phyloP scores from a whole-genome alignment of 176 grass and related monocot genomes.

The Bolboschoenus planiculmis region DNA sequence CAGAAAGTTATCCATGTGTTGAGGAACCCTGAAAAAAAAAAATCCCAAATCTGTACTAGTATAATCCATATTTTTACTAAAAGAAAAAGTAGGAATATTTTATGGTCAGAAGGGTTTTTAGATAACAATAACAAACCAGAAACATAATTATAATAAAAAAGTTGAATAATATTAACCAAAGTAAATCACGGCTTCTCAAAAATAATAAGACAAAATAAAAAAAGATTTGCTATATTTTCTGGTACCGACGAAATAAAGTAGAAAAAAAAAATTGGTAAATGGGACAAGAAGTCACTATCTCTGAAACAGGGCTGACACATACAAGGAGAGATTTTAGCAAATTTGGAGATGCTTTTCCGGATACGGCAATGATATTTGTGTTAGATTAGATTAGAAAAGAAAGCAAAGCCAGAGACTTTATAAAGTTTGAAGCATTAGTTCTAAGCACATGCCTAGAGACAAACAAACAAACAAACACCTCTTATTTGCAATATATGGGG shows the following conservation, averaged over 20 bases:
- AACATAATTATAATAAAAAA: neutral
- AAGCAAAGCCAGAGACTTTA: too few species aligned
- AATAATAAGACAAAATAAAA: neutral
- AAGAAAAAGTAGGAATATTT: too few species aligned
- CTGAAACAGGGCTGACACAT: neutral
- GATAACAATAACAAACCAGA: neutral
- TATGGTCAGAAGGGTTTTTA: neutral
- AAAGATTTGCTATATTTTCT: neutral
- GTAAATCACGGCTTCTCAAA: neutral
- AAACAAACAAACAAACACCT: neutral
- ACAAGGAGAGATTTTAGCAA: neutral
- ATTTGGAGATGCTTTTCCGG: constrained; percentile 11
- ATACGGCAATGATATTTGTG: constrained; percentile 15
- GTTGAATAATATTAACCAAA: neutral
- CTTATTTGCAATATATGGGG: neutral
- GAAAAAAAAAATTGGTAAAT: neutral
- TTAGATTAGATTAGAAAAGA: too few species aligned
- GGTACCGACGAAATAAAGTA: neutral
- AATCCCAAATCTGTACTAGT: neutral
- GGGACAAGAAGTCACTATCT: constrained; percentile 16
- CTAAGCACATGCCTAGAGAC: constrained; percentile 18
- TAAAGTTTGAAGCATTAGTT: neutral
- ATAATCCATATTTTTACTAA: neutral
- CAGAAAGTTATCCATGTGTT: neutral
- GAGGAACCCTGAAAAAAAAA: neutral